Percentiles rank a stretch among this genome's conserved stretches.
Conservation (phyloP, 805 yeast species). For the Candida michaelii region DNA sequence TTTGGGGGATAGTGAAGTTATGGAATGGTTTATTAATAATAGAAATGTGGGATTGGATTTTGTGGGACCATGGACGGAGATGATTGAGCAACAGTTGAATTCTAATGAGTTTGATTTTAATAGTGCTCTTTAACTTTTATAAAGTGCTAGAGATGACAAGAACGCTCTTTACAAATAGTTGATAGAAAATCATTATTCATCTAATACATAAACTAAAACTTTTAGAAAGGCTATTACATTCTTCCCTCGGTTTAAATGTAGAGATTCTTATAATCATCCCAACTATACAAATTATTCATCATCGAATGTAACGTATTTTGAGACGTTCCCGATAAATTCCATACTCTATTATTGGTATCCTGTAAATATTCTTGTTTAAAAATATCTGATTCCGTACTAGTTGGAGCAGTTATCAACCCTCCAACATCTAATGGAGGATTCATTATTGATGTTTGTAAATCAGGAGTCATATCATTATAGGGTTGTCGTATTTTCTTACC, state of each 20-base stretch:
- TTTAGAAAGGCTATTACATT: too few relatives aligned
- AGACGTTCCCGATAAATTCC: slow-evolving; percentile 14
- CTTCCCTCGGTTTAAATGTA: too few relatives aligned
- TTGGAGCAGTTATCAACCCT: background rate
- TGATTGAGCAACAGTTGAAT: slow-evolving; percentile 65
- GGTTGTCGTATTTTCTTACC: slow-evolving; percentile 1
- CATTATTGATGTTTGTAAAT: slow-evolving; percentile 1
- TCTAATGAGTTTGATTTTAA: slow-evolving; percentile 33
- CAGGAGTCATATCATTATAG: background rate
- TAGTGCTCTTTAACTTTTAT: slow-evolving; percentile 14
- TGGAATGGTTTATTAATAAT: slow-evolving; percentile 45
- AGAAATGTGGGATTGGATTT: slow-evolving; percentile 42
- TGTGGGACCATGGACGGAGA: slow-evolving; percentile 77
- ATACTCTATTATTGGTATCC: slow-evolving; percentile 16
- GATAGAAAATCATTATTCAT: too few relatives aligned
- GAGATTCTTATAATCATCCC: slow-evolving; percentile 20
- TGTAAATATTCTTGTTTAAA: slow-evolving; percentile 4
- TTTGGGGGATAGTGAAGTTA: slow-evolving; percentile 41
- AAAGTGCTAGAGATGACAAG: too few relatives aligned
- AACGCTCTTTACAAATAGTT: too few relatives aligned
- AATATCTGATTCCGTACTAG: background rate
- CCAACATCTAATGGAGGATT: background rate
- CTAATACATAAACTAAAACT: too few relatives aligned
- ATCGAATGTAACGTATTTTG: slow-evolving; percentile 18
- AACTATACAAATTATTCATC: slow-evolving; percentile 27